Conservation (phyloP, 345 rosid species). For the Arabis alpina region DNA sequence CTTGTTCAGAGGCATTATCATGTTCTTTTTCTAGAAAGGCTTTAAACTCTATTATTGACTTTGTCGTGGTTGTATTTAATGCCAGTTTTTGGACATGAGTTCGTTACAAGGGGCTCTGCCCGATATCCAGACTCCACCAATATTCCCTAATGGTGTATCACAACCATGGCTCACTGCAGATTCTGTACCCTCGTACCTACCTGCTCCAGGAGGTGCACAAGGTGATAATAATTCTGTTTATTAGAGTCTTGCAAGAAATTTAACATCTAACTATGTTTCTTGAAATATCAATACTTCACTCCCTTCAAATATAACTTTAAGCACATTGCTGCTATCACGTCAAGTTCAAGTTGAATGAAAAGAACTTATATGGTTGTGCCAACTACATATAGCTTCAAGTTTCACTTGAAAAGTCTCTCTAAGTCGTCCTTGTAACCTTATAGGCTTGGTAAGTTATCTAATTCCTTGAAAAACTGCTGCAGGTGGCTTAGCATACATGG, state of each 20-base stretch:
- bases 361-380: not conserved
- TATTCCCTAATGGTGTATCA: conserved; percentile 53
- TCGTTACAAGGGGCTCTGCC: conserved; percentile 78
- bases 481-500: conserved; percentile 78
- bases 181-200: conserved; percentile 34
- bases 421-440: not conserved
- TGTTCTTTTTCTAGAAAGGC: not conserved
- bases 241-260: conserved; percentile 1
- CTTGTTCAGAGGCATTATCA: not conserved
- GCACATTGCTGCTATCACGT: conserved; percentile 15
- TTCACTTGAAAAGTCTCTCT: not conserved
- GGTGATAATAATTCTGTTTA: conserved; percentile 47
- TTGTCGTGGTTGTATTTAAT: conserved; percentile 30
- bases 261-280: conserved; percentile 13
- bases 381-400: conserved; percentile 5
- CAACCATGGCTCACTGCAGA: conserved; percentile 62
- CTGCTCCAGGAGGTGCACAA: conserved; percentile 58
- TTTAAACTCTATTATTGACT: conserved; percentile 6
- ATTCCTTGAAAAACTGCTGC: conserved; percentile 40
- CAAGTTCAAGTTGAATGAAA: not conserved
- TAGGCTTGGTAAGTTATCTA: conserved; percentile 14
- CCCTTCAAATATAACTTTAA: conserved; percentile 9
- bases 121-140: conserved; percentile 50
- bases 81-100: conserved; percentile 85
- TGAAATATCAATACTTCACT: not conserved